Evolutionary conservation across 2,329 filamentous ascomycete genomes (phyloP), one percentile per base, ranked within the genome.

Genomic region (Botrytis porri): DNA sequence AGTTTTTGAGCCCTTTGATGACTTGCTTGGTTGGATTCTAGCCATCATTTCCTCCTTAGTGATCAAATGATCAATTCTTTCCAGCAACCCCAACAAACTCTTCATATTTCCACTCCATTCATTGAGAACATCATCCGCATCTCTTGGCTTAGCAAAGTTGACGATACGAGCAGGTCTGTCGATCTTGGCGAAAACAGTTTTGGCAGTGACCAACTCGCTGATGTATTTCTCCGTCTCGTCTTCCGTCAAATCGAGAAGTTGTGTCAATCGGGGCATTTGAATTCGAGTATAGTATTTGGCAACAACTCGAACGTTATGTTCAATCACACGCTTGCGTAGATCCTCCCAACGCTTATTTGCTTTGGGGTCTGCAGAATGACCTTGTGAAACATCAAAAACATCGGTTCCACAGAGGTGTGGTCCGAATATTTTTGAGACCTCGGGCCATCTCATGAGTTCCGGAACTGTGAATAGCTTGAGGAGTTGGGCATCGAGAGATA

Each of bases 41-140:
- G 96, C 96, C 96, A 99, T 99, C 96, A 99, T 99, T 87, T 99
- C 96, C 84, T 99, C 96, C 87, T 98, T 98, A 72, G 97, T 99
- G 80, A 99, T 99, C 80, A 99, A 87, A 83, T 99, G 96, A 81
- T 99, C 96, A 75, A 99, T 97, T 76, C 94, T 88, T 86, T 97
- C 94, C 80, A 97, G 81, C 72, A 95, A 84, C 18, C 93, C 94
- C 77, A 97, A 84, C 79, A 97, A 84, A 81, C 91, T 95, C 91
- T 96, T 97, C 94, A 97, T 98, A 83, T 98, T 97, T 80, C 93
- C 92, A 82, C 94, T 97, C 96, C 96, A 99, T 84, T 99, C 96
- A 81, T 99, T 99, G 80, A 99, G 85, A 70, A 98, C 90, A 83
- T 99, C 96, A 81, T 99, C 96, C 1, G 95, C 94, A 83, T 97